These are phyloP conservation scores for Halophytophthora batemanensis DNA, from an alignment of 352 stramenopile species.

Conservation along the genomic window DNA sequence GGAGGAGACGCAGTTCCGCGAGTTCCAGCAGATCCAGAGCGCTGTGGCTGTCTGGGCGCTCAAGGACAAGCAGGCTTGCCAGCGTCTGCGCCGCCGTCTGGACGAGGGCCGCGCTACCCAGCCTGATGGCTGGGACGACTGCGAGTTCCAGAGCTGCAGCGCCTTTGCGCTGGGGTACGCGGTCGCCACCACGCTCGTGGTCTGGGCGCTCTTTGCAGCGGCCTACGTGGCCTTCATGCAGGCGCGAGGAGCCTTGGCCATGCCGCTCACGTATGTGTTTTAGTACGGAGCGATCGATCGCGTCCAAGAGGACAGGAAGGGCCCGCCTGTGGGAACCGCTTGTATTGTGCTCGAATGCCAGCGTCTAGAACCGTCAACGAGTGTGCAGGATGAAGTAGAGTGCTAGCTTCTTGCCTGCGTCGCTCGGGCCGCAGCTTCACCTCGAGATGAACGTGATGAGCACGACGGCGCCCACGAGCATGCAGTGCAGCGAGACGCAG, in stretches of 20 bases:
- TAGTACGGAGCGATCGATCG: background rate
- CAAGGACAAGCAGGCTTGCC: slow-evolving; percentile 43
- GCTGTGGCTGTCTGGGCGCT: slow-evolving; percentile 46
- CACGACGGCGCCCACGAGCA: slow-evolving; percentile 43
- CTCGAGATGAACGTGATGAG: slow-evolving; percentile 32
- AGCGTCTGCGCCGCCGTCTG: slow-evolving; percentile 26
- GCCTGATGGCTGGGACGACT: slow-evolving; percentile 26
- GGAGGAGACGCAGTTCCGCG: slow-evolving; percentile 39
- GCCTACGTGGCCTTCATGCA: slow-evolving; percentile 22
- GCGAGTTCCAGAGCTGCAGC: slow-evolving; percentile 44
- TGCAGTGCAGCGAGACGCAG: slow-evolving; percentile 63
- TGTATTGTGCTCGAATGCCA: too few species aligned
- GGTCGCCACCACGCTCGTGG: slow-evolving; percentile 40
- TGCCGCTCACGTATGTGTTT: background rate
- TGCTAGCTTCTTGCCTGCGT: background rate
- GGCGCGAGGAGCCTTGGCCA: background rate
- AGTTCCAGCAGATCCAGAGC: slow-evolving; percentile 56
- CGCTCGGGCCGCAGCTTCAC: slow-evolving; percentile 2
- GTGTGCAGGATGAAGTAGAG: too few species aligned
- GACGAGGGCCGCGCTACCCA: slow-evolving; percentile 32
- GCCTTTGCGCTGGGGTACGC: slow-evolving; percentile 43
- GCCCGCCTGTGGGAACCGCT: too few species aligned
- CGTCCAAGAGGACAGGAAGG: too few species aligned
- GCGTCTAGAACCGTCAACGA: too few species aligned
- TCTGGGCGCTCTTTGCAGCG: slow-evolving; percentile 41